Base-by-base conservation (phyloP, 306 rosid species). In the Crotalaria pallida region DNA sequence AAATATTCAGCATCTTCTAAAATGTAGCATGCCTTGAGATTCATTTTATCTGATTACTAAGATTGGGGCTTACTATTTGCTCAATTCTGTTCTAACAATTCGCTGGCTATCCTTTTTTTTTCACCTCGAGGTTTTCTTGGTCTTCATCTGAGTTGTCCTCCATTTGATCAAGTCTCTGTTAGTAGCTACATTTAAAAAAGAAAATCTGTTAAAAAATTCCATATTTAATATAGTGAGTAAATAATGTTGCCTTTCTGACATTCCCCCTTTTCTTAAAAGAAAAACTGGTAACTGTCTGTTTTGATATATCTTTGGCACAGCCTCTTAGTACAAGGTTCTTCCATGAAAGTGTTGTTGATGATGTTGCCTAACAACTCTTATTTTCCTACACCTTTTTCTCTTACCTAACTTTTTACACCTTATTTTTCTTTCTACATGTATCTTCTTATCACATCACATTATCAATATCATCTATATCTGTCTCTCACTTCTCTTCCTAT, bases 241-340 rank as follows among this genome's bases (percentile, higher is more conserved):
- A 44, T 15, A 13, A 29, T 63, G 51, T 17, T 62, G 31, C 45
- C 70, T 29, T 36, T 12, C 53, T 38, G 45, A 38, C 10, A 11
- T 5, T 34, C 29, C 3, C 49, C 8, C 8, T 33, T 33, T 36
- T 36, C 10, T 36, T 36, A 31, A 33, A 36, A 36, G 0, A 36
- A 40, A 36, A 7, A 7, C 9, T 11, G 4, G 45, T 11, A 41
- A 41, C 11, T 62, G 48, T 36, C 70, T 29, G 15, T 45, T 31
- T 65, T 50, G 33, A 31, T 62, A 74, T 27, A 74, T 68, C 44
- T 80, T 15, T 71, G 44, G 33, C 59, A 26, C 17, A 15, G 33
- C 38, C 12, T 55, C 48, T 43, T 74, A 7, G 55, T 59, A 33
- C 47, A 74, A 63, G 45, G 44, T 75, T 16, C 80, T 26, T 40